Evolutionary conservation across 1,139 yeast genomes (phyloP).

Genomic region (Blastobotrys arbuscula): DNA sequence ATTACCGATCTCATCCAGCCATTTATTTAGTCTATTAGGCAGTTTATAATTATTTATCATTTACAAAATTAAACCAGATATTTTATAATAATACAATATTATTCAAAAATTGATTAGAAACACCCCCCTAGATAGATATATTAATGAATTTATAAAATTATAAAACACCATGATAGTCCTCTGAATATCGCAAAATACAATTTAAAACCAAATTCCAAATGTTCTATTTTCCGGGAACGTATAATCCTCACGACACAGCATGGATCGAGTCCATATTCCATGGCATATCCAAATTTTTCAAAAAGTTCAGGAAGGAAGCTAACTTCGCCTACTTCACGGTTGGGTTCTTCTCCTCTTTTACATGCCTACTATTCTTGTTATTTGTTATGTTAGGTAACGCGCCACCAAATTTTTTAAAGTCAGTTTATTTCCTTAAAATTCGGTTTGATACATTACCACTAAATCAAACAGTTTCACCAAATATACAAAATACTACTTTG

Average conservation of each 20-base stretch:
- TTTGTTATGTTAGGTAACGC: constrained; percentile 8
- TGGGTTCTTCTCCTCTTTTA: background rate
- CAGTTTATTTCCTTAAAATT: background rate
- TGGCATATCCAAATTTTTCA: background rate
- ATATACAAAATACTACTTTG: background rate
- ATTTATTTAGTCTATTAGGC: too few species aligned
- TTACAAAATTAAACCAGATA: too few species aligned
- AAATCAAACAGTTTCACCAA: background rate
- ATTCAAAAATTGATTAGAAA: too few species aligned
- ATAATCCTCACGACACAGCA: background rate
- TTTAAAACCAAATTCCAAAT: background rate
- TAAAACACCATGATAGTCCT: too few species aligned
- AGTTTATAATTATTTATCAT: too few species aligned
- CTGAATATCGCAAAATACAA: background rate
- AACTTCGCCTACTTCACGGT: background rate
- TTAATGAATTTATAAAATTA: too few species aligned
- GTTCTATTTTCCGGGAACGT: background rate
- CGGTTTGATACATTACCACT: background rate
- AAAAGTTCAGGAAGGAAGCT: background rate
- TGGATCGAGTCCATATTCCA: background rate
- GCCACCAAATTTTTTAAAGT: constrained; percentile 2
- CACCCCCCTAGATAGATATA: too few species aligned
- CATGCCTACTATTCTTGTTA: background rate
- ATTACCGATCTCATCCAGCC: background rate
- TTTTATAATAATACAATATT: too few species aligned